Conservation (phyloP, 371 early-diverging fungal species). For the Mortierella sp. region DNA sequence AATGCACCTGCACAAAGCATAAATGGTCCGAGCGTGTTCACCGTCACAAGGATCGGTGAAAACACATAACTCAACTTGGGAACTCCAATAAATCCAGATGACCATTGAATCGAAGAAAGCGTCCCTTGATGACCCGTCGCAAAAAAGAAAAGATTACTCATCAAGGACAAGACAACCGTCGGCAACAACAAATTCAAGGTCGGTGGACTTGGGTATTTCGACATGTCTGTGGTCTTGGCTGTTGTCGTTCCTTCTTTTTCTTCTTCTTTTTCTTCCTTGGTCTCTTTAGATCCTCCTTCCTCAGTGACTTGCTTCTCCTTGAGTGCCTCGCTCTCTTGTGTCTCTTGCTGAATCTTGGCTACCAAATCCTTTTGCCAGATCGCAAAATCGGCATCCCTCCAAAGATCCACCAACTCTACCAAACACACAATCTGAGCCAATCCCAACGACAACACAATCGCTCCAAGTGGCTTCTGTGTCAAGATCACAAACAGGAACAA, state of each 20-base stretch:
- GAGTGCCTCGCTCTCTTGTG: conserved; percentile 4
- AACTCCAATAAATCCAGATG: conserved; percentile 88
- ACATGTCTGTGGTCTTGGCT: conserved; percentile 11
- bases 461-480: conserved; percentile 81
- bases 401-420: conserved; percentile 63
- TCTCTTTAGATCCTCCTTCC: not conserved
- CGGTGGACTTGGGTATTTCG: conserved; percentile 26
- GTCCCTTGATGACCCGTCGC: conserved; percentile 93
- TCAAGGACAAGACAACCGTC: conserved; percentile 51
- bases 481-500: conserved; percentile 62
- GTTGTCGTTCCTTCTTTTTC: not conserved
- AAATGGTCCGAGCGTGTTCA: conserved; percentile 82
- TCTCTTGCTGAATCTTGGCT: conserved; percentile 22
- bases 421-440: conserved; percentile 61
- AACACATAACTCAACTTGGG: conserved; percentile 73
- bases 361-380: conserved; percentile 28
- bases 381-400: conserved; percentile 56
- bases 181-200: conserved; percentile 47
- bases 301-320: conserved; percentile 4
- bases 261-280: conserved; percentile 7
- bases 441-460: conserved; percentile 65
- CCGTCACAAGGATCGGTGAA: conserved; percentile 76
- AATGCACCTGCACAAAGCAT: conserved; percentile 61
- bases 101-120: conserved; percentile 90
- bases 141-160: conserved; percentile 83